Conservation (phyloP, 2,329 filamentous ascomycete species). For the Aureobasidium pullulans region DNA sequence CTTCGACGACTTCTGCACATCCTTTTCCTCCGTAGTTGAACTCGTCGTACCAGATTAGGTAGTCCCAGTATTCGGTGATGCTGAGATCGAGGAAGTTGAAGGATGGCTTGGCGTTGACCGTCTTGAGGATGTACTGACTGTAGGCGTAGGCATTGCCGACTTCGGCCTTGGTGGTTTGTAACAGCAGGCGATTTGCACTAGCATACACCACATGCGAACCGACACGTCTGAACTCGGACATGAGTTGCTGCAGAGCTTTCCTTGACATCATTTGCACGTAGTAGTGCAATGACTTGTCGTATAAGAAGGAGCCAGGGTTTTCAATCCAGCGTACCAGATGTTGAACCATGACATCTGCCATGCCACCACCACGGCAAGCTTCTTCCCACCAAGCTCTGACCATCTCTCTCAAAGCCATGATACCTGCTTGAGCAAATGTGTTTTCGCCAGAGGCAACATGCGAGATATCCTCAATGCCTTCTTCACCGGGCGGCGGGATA, state of each 20-base stretch:
- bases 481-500: conserved; percentile 57
- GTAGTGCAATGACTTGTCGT: conserved; percentile 88
- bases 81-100: conserved; percentile 97
- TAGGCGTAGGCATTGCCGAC: conserved; percentile 96
- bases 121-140: conserved; percentile 95
- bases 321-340: conserved; percentile 97
- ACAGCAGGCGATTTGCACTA: conserved; percentile 75
- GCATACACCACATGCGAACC: conserved; percentile 96
- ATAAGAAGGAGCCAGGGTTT: conserved; percentile 85
- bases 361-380: conserved; percentile 62
- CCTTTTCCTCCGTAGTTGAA: conserved; percentile 98
- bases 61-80: conserved; percentile 99
- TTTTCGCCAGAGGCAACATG: conserved; percentile 66
- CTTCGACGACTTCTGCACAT: conserved; percentile 69
- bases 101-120: conserved; percentile 86
- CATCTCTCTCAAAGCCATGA: conserved; percentile 91
- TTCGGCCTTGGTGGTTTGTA: conserved; percentile 94
- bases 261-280: conserved; percentile 98
- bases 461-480: conserved; percentile 52
- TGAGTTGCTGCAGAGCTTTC: conserved; percentile 93
- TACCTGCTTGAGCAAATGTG: conserved; percentile 85
- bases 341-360: conserved; percentile 97
- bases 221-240: conserved; percentile 91
- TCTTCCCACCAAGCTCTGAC: conserved; percentile 98
- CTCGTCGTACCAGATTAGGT: conserved; percentile 96